Evolutionary conservation across 1,284 basidiomycete genomes (phyloP).

Genomic region (Leccinum ponderosum): DNA sequence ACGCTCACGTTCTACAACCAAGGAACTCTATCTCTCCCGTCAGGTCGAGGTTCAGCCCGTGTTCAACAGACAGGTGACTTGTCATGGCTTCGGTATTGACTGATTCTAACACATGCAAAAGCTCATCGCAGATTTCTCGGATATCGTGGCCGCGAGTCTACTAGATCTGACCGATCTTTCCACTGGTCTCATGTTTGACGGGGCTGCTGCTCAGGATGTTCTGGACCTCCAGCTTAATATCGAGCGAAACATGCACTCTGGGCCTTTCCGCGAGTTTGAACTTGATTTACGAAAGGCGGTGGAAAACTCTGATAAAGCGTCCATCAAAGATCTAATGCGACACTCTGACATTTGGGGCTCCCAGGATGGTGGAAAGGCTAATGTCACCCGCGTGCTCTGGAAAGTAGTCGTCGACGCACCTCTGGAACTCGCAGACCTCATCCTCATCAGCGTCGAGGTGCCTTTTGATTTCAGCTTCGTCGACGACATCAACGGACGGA

Average conservation of each 20-base stretch:
- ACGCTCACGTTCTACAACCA: slow-evolving; percentile 90
- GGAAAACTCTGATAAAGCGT: slow-evolving; percentile 54
- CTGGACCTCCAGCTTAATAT: slow-evolving; percentile 73
- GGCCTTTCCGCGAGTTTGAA: slow-evolving; percentile 86
- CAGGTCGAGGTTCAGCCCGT: slow-evolving; percentile 99
- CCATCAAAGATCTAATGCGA: slow-evolving; percentile 70
- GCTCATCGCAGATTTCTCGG: slow-evolving; percentile 95
- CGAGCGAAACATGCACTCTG: slow-evolving; percentile 58
- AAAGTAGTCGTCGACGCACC: slow-evolving; percentile 85
- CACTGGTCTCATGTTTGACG: slow-evolving; percentile 72
- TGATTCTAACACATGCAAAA: slow-evolving; percentile 14
- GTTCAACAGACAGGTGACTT: slow-evolving; percentile 86
- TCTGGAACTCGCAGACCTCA: slow-evolving; percentile 69
- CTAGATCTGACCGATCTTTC: slow-evolving; percentile 89
- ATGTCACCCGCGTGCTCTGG: slow-evolving; percentile 88
- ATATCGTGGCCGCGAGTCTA: slow-evolving; percentile 92
- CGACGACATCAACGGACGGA: slow-evolving; percentile 97
- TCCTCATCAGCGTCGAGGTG: slow-evolving; percentile 63
- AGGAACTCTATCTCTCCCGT: slow-evolving; percentile 94
- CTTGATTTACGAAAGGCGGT: slow-evolving; percentile 81
- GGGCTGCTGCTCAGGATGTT: slow-evolving; percentile 56
- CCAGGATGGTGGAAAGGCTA: slow-evolving; percentile 58
- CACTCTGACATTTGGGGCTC: slow-evolving; percentile 68
- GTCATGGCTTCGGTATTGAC: background rate
- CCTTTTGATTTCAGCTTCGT: slow-evolving; percentile 90